Conservation (phyloP, 75 land plant genomes). For the Chamaecyparis obtusa region DNA sequence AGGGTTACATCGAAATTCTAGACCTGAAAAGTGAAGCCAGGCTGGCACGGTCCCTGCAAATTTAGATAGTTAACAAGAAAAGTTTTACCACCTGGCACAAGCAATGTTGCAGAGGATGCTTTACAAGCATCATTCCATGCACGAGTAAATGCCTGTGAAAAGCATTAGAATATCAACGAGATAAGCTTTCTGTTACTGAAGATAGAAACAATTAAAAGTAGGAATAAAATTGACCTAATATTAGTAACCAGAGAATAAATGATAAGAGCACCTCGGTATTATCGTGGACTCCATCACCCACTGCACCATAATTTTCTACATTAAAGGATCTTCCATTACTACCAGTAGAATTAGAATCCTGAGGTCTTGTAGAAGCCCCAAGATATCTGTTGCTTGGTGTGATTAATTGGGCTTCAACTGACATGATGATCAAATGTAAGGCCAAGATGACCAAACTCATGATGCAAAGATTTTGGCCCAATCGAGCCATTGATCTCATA, state of each 20-base stretch:
- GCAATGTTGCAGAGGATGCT: neutral
- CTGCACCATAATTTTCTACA: neutral
- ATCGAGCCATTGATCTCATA: too few relatives aligned
- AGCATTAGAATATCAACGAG: neutral
- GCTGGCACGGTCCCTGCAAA: neutral
- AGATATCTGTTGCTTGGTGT: too few relatives aligned
- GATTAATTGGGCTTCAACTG: too few relatives aligned
- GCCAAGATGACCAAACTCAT: too few relatives aligned
- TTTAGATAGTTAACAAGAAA: neutral
- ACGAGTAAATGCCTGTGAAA: neutral
- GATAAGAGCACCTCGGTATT: neutral
- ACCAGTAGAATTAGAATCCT: too few relatives aligned
- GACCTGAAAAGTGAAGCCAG: slow-evolving; percentile 10
- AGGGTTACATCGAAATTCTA: neutral
- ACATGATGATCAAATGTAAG: too few relatives aligned
- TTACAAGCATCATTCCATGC: slow-evolving; percentile 7
- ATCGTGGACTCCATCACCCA: neutral
- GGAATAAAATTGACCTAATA: neutral
- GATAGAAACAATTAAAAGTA: too few relatives aligned
- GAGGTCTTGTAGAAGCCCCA: too few relatives aligned
- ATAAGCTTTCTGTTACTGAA: neutral
- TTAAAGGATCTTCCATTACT: neutral
- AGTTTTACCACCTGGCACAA: neutral
- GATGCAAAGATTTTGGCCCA: too few relatives aligned
- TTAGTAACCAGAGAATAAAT: neutral